Evolutionary conservation across 805 yeast genomes (phyloP), one percentile per base, ranked within the genome.

Genomic region (Yarrowia sp.): DNA sequence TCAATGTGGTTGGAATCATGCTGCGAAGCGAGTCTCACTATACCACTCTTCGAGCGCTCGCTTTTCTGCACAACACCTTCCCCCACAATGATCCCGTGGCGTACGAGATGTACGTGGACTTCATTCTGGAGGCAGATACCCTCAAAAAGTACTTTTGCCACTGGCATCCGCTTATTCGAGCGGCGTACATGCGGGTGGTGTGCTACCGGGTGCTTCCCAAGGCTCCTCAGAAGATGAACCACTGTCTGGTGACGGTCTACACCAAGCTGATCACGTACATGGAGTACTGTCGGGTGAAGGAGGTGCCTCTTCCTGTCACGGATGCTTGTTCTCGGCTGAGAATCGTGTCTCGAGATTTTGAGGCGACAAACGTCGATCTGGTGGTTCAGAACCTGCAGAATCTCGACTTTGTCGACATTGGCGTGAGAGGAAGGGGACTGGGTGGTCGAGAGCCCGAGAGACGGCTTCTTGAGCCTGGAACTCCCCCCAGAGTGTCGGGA

Each of bases 151-250:
- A 84, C 70, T 86, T 91, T 73, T 84, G 87, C 46, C 96, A 92
- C 77, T 92, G 96, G 91, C 85, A 87, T 73, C 92, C 97, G 3
- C 77, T 91, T 16, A 87, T 90, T 32, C 80, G 97, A 45, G 83
- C 89, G 4, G 89, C 87, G 73, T 91, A 87, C 75, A 81, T 85
- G 59, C 80, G 92, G 49, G 80, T 91, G 26, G 70, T 91, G 16
- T 82, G 90, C 59, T 91, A 94, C 89, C 84, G 91, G 71, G 77
- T 88, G 53, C 76, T 76, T 9, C 67, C 67, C 41, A 14, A 40
- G 38, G 43, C 56, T 5, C 56, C 67, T 40, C 56, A 49, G 40
- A 63, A 40, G 46, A 49, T 49, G 56, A 49, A 11, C 48, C 55
- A 40, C 8, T 38, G 38, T 38, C 48, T 63, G 46, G 56, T 41